Percentiles rank a stretch among this genome's conserved stretches.
Evolutionary conservation across 805 yeast species (phyloP).

Genomic region (Candida germanica): DNA sequence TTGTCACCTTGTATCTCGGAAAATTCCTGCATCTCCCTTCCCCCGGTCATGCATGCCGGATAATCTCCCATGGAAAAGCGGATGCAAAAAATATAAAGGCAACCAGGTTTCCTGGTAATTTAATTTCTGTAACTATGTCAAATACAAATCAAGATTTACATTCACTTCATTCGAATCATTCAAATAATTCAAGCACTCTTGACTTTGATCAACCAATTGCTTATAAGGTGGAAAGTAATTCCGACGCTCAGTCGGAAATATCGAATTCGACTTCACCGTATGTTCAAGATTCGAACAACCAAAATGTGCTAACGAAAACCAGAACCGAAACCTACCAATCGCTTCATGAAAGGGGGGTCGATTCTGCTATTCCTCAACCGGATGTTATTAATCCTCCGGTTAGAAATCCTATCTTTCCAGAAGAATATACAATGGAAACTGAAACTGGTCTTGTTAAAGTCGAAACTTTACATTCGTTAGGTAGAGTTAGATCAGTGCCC

Average conservation of each 20-base stretch:
- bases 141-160: not conserved
- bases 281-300: not conserved
- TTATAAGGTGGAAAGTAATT: slow-evolving; percentile 5
- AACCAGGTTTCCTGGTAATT: too few relatives aligned
- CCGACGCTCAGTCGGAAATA: slow-evolving; percentile 13
- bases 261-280: slow-evolving; percentile 8
- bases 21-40: too few relatives aligned
- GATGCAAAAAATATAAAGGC: too few relatives aligned
- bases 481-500: slow-evolving; percentile 39
- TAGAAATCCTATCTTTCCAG: slow-evolving; percentile 79
- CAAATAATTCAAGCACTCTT: slow-evolving; percentile 7
- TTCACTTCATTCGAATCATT: not conserved
- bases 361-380: slow-evolving; percentile 49
- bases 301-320: slow-evolving; percentile 9
- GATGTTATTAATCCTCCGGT: slow-evolving; percentile 47
- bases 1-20: too few relatives aligned
- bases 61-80: too few relatives aligned
- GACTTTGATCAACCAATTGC: slow-evolving; percentile 8
- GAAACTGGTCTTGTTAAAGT: slow-evolving; percentile 85
- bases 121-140: slow-evolving; percentile 3
- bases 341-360: slow-evolving; percentile 58
- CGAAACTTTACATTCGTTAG: slow-evolving; percentile 62
- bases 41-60: too few relatives aligned
- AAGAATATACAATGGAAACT: slow-evolving; percentile 87
- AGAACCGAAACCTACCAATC: slow-evolving; percentile 76